Evolutionary conservation across 495 filamentous ascomycete genomes (phyloP).

Genomic region (Aspergillus hancockii): DNA sequence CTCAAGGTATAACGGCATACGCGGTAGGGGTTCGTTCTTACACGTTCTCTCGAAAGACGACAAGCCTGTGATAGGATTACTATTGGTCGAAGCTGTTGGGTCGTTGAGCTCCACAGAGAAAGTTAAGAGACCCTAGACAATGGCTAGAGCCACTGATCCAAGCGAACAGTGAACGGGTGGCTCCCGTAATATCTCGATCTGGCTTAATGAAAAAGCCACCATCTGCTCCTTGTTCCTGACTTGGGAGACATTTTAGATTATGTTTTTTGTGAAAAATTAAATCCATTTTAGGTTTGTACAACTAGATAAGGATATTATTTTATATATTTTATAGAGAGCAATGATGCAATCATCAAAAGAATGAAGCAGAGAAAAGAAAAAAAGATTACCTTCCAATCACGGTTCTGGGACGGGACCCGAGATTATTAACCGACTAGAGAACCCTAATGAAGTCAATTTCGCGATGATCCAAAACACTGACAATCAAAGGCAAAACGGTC

Average conservation of each 20-base stretch:
- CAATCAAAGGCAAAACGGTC: not conserved
- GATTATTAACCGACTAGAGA: not conserved
- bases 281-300: too few relatives aligned
- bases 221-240: not conserved
- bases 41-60: not conserved
- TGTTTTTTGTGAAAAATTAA: too few relatives aligned
- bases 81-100: not conserved
- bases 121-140: not conserved
- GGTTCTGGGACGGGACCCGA: not conserved
- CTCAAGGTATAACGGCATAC: not conserved
- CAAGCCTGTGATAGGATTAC: not conserved
- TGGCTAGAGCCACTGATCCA: conserved; percentile 6
- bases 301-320: too few relatives aligned
- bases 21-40: not conserved
- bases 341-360: not conserved
- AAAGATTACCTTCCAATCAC: not conserved
- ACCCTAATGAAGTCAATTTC: conserved; percentile 3
- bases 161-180: not conserved
- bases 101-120: not conserved
- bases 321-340: too few relatives aligned
- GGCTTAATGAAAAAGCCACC: not conserved
- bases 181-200: not conserved
- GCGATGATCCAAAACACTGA: conserved; percentile 2
- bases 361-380: not conserved
- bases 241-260: too few relatives aligned